Evolutionary conservation across 2,329 filamentous ascomycete genomes (phyloP).

Genomic region (Microsporum canis): DNA sequence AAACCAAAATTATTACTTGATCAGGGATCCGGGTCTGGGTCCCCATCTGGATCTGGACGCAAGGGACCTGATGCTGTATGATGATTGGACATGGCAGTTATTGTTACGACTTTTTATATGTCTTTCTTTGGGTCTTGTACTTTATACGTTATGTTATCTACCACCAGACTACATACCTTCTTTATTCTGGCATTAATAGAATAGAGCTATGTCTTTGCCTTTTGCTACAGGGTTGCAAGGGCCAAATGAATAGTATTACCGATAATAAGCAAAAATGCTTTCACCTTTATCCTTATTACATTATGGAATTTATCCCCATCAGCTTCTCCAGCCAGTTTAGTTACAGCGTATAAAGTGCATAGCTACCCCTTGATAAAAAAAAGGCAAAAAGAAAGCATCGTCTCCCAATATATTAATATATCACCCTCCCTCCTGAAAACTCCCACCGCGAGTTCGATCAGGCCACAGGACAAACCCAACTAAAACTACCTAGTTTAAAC

Average conservation of each 20-base stretch:
- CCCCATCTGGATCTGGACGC: conserved; percentile 18
- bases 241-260: background rate
- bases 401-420: conserved; percentile 2
- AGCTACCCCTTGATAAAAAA: background rate
- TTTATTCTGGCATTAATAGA: background rate
- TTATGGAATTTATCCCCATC: background rate
- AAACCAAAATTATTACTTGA: conserved; percentile 84
- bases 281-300: background rate
- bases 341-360: background rate
- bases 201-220: background rate
- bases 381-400: background rate
- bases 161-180: background rate
- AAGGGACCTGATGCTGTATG: conserved; percentile 33
- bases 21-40: conserved; percentile 35
- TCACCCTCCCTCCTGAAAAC: background rate
- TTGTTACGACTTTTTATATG: background rate
- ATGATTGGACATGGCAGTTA: background rate
- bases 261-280: background rate
- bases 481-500: background rate
- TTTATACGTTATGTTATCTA: background rate
- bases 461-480: background rate
- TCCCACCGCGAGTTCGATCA: background rate
- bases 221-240: background rate
- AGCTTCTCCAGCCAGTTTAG: background rate
- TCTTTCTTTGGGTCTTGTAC: background rate